Percentiles rank a stretch among this genome's conserved stretches.
These are phyloP conservation scores for Citrullus colocynthis DNA, from an alignment of 306 rosid genomes.

Conservation along the genomic window DNA sequence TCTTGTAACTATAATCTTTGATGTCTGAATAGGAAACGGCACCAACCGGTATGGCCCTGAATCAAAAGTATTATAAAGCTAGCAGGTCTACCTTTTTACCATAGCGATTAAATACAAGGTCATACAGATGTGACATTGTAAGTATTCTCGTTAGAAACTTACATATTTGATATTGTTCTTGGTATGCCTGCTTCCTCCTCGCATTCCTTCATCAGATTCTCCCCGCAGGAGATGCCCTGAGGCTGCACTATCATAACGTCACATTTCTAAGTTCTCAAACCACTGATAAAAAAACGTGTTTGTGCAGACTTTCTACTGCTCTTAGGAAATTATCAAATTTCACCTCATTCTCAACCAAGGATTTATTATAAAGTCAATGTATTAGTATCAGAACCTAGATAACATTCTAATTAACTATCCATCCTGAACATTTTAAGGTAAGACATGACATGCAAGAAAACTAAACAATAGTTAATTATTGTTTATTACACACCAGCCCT, in stretches of 20 bases:
- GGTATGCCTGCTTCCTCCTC: constrained; percentile 97
- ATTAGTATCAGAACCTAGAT: neutral
- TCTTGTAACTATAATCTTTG: constrained; percentile 52
- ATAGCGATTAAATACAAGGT: neutral
- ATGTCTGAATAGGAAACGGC: constrained; percentile 79
- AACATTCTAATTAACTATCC: neutral
- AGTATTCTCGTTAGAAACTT: constrained; percentile 11
- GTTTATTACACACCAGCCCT: constrained; percentile 66
- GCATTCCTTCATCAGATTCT: constrained; percentile 81
- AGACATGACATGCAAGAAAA: neutral
- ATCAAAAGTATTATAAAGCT: constrained; percentile 15
- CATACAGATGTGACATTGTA: neutral
- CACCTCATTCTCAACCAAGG: neutral
- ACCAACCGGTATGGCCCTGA: constrained; percentile 64
- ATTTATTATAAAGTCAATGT: neutral
- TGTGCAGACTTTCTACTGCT: neutral
- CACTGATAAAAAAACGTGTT: neutral
- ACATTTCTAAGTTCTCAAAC: too few species aligned
- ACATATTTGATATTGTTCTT: constrained; percentile 50
- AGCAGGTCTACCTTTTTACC: neutral
- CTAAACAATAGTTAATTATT: neutral
- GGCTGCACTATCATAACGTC: constrained; percentile 39
- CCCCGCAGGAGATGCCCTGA: constrained; percentile 57
- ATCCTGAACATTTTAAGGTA: neutral
- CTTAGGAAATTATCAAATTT: neutral